Percentiles rank a stretch among this genome's conserved stretches.
These are phyloP conservation scores for Yamadazyma diospyri DNA, from an alignment of 1,139 yeast genomes.

Conservation along the genomic window DNA sequence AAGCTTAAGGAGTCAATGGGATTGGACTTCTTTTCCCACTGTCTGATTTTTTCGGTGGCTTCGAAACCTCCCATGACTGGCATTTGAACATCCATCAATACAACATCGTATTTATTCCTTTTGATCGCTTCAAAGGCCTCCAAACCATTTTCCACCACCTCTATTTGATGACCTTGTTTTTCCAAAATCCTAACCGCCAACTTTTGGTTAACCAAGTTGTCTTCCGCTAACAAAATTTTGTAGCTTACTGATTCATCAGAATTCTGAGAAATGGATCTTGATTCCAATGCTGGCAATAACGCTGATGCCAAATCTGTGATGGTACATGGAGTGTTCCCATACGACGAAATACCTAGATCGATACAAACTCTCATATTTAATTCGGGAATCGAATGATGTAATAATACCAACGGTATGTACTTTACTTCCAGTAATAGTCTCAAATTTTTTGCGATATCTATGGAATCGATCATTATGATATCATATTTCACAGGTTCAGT, in stretches of 20 bases:
- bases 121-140: conserved; percentile 79
- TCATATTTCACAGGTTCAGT: conserved; percentile 64
- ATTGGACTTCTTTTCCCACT: conserved; percentile 79
- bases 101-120: conserved; percentile 67
- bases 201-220: conserved; percentile 82
- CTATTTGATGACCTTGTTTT: conserved; percentile 78
- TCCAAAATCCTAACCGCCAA: conserved; percentile 79
- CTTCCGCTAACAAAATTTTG: conserved; percentile 79
- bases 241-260: conserved; percentile 76
- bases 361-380: conserved; percentile 78
- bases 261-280: conserved; percentile 75
- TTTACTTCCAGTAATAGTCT: conserved; percentile 70
- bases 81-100: conserved; percentile 92
- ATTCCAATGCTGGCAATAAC: conserved; percentile 78
- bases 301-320: conserved; percentile 79
- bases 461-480: conserved; percentile 76
- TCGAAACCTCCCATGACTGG: conserved; percentile 95
- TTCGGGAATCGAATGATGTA: conserved; percentile 75
- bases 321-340: conserved; percentile 85
- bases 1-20: conserved; percentile 64
- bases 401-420: conserved; percentile 74
- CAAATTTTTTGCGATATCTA: conserved; percentile 68
- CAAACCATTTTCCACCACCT: conserved; percentile 81
- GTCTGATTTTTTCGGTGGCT: conserved; percentile 80
- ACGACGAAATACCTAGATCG: conserved; percentile 82